These are phyloP conservation scores for Acanthamoeba culbertsoni DNA, from an alignment of 208 protist species.

Conservation along the genomic window DNA sequence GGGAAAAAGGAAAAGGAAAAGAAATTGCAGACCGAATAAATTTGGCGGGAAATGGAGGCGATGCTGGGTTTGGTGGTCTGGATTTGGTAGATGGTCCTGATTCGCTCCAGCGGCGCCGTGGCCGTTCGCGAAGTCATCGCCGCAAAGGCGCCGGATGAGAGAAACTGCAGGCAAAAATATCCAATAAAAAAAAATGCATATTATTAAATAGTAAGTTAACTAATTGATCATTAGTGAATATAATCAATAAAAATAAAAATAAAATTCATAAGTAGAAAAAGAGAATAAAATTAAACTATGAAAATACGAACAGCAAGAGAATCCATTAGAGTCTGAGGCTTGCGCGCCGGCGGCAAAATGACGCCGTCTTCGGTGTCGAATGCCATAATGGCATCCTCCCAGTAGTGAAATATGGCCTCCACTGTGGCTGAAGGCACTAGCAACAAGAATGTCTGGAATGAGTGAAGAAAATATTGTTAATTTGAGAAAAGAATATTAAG, in stretches of 20 bases:
- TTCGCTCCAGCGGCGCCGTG: conserved; percentile 68
- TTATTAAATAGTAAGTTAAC: not conserved
- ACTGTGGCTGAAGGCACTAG: conserved; percentile 61
- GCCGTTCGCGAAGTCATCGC: conserved; percentile 51
- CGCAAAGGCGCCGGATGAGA: conserved; percentile 53
- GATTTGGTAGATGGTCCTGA: conserved; percentile 65
- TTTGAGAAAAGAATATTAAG: too few relatives aligned
- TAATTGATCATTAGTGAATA: not conserved
- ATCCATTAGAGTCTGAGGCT: not conserved
- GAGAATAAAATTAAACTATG: too few relatives aligned
- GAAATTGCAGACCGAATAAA: not conserved
- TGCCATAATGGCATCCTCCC: conserved; percentile 62
- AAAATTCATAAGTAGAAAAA: too few relatives aligned
- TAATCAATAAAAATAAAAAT: too few relatives aligned
- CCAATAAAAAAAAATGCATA: too few relatives aligned
- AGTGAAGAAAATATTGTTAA: too few relatives aligned
- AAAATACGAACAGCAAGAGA: not conserved
- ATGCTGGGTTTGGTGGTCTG: conserved; percentile 39
- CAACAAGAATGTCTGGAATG: conserved; percentile 24
- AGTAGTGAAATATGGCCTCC: conserved; percentile 38
- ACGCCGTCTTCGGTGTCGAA: conserved; percentile 54
- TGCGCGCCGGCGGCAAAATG: conserved; percentile 4
- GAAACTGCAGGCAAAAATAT: conserved; percentile 24
- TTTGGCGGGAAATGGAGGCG: not conserved
- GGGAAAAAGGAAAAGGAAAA: not conserved